phyloP scores from a whole-genome alignment of 306 rosid genomes.

The Sophora flavescens region DNA sequence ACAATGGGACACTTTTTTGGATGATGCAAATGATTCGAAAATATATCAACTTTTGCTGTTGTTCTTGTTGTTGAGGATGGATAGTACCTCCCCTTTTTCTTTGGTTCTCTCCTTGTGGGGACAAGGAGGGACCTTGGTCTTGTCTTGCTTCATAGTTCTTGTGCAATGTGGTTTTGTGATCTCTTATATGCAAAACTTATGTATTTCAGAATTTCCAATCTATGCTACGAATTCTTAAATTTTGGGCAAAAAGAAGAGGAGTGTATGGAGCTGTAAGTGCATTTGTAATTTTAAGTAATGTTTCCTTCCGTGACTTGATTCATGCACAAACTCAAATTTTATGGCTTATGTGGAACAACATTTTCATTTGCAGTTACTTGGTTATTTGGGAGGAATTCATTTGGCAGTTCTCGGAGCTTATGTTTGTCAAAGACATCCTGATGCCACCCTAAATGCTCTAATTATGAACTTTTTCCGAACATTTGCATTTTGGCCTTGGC shows the following conservation, averaged over 20 bases:
- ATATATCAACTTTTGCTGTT: conserved; percentile 11
- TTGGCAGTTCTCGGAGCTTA: conserved; percentile 55
- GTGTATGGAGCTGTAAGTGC: conserved; percentile 65
- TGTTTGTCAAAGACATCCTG: conserved; percentile 51
- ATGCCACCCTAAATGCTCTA: conserved; percentile 50
- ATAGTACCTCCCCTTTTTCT: neutral
- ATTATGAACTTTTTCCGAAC: conserved; percentile 52
- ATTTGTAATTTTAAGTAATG: conserved; percentile 16
- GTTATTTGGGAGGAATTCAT: conserved; percentile 65
- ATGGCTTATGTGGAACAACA: conserved; percentile 32
- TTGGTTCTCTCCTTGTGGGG: conserved; percentile 8
- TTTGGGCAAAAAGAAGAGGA: conserved; percentile 68
- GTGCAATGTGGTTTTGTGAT: conserved; percentile 31
- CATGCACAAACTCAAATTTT: conserved; percentile 23
- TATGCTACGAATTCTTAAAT: conserved; percentile 56
- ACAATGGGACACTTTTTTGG: neutral
- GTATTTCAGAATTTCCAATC: conserved; percentile 57
- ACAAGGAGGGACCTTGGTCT: conserved; percentile 6
- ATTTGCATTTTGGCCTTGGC: conserved; percentile 64
- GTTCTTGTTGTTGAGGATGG: neutral
- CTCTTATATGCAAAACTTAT: conserved; percentile 31
- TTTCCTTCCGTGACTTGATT: conserved; percentile 28
- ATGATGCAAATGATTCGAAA: conserved; percentile 17
- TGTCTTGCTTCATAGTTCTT: conserved; percentile 31
- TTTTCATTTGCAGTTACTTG: conserved; percentile 50